Conservation (phyloP, 306 rosid genomes). For the Fagus crenata region DNA sequence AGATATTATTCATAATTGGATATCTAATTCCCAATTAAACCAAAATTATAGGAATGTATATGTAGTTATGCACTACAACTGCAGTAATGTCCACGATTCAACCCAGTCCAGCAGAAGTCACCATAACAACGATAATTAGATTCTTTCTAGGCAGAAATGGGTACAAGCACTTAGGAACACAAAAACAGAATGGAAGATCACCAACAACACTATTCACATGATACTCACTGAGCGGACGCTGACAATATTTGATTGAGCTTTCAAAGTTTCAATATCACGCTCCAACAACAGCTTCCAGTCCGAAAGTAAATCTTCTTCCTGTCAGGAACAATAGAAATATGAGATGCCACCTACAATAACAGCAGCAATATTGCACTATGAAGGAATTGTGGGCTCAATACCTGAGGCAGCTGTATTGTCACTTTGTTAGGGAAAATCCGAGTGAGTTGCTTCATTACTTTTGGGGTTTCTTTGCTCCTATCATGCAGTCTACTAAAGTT, state of each 20-base stretch:
- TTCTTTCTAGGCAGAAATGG: neutral
- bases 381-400: conserved; percentile 30
- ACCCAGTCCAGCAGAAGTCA: neutral
- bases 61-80: neutral
- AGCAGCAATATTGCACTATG: conserved; percentile 15
- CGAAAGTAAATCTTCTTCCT: conserved; percentile 78
- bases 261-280: conserved; percentile 78
- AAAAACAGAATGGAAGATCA: conserved; percentile 9
- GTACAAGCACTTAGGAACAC: neutral
- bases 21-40: neutral
- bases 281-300: conserved; percentile 92
- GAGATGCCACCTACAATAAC: conserved; percentile 12
- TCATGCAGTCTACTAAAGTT: conserved; percentile 76
- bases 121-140: neutral
- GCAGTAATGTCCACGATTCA: neutral
- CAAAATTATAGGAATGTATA: neutral
- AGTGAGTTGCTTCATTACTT: conserved; percentile 72
- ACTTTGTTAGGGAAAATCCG: conserved; percentile 92
- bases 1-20: neutral
- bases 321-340: conserved; percentile 16
- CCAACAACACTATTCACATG: conserved; percentile 16
- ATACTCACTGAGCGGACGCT: conserved; percentile 72
- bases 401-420: conserved; percentile 85
- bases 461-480: conserved; percentile 80
- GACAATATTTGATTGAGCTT: conserved; percentile 70